Evolutionary conservation across 768 basidiomycete species (phyloP).

Genomic region (Kwoniella sp.): DNA sequence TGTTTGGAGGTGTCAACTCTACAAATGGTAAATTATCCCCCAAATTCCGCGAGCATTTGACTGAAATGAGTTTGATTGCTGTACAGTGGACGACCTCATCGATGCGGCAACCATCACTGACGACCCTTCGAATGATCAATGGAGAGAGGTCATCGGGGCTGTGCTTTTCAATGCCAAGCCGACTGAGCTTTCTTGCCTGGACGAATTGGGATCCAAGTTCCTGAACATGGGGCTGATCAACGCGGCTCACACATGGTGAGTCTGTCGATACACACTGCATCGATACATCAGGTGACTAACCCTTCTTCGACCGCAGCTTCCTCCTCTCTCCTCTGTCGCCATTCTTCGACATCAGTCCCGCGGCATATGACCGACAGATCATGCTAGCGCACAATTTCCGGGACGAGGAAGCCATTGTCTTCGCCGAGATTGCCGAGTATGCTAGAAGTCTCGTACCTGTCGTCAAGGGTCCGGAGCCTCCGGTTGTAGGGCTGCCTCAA

Average conservation of each 20-base stretch:
- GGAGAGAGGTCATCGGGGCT: constrained; percentile 85
- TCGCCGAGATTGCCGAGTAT: constrained; percentile 90
- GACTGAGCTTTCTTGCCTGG: constrained; percentile 74
- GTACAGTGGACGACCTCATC: constrained; percentile 55
- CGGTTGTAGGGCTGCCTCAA: constrained; percentile 78
- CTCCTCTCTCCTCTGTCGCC: constrained; percentile 86
- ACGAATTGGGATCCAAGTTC: constrained; percentile 83
- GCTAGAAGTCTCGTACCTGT: constrained; percentile 74
- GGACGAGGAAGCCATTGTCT: constrained; percentile 68
- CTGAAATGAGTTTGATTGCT: constrained; percentile 14
- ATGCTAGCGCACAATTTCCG: constrained; percentile 61
- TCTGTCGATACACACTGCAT: constrained; percentile 19
- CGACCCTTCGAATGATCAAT: constrained; percentile 68
- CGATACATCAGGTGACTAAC: not conserved
- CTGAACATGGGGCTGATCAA: constrained; percentile 70
- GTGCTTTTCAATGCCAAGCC: constrained; percentile 68
- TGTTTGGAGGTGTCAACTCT: constrained; percentile 77
- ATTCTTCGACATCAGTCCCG: constrained; percentile 71
- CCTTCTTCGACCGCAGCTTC: constrained; percentile 58
- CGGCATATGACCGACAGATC: constrained; percentile 68
- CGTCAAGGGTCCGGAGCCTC: constrained; percentile 76
- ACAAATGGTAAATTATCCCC: constrained; percentile 64
- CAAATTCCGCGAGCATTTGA: not conserved
- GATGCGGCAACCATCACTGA: constrained; percentile 62
- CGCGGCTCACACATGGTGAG: constrained; percentile 90